phyloP scores from a whole-genome alignment of 352 stramenopile genomes.

The Blastocystis sp. region DNA sequence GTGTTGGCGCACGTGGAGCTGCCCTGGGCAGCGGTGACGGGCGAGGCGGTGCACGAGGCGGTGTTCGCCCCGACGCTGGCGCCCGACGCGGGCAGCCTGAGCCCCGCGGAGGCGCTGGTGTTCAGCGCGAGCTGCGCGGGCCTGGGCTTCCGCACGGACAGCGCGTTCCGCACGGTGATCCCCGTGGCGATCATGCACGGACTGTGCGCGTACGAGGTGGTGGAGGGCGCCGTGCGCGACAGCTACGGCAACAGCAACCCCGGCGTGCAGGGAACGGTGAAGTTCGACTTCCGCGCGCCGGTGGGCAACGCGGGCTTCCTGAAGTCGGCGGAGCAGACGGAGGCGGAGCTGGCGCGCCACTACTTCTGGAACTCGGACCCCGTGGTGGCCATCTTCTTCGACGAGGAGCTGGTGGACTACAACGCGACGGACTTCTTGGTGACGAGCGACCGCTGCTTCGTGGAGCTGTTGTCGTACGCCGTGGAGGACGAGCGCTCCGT shows the following conservation, averaged over 20 bases:
- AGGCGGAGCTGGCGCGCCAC: neutral
- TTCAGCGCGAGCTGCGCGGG: constrained; percentile 8
- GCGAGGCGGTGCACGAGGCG: neutral
- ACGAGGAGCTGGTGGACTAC: constrained; percentile 17
- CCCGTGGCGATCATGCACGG: constrained; percentile 34
- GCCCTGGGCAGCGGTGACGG: neutral
- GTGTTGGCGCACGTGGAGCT: constrained; percentile 30
- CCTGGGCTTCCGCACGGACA: constrained; percentile 3
- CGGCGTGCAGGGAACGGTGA: constrained; percentile 16
- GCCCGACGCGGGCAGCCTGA: neutral
- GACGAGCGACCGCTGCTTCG: constrained; percentile 1
- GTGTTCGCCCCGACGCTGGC: neutral
- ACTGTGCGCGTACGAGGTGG: constrained; percentile 17
- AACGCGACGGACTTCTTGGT: constrained; percentile 14
- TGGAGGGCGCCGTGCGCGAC: constrained; percentile 4
- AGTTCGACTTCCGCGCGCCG: constrained; percentile 44
- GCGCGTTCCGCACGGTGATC: neutral
- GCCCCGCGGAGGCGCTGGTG: neutral
- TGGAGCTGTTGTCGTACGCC: neutral
- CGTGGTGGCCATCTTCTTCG: constrained; percentile 57
- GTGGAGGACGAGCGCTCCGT: neutral
- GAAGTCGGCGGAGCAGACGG: neutral
- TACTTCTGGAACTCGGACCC: constrained; percentile 41
- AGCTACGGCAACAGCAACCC: constrained; percentile 25
- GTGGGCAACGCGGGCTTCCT: neutral